Evolutionary conservation across 192 early-diverging fungal species (phyloP), one percentile per base, ranked within the genome.

Genomic region (Globomyces pollinis-pini): DNA sequence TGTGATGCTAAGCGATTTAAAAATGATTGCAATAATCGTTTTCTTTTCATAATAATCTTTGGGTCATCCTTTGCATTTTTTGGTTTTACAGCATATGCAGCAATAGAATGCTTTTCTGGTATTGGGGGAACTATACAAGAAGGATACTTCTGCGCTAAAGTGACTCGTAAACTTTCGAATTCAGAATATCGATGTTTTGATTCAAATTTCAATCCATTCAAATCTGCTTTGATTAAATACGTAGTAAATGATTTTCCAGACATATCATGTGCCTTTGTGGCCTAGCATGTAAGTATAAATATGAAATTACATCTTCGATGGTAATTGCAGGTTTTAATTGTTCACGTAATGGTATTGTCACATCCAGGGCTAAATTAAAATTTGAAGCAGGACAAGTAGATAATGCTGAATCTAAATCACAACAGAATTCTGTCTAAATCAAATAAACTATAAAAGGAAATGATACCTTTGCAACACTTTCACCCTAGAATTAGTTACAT

Each of bases 61-160:
- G 86, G 79, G 72, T 99, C 93, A 68, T 97, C 88, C 68, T 95
- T 91, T 38, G 90, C 88, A 58, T 91, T 87, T 59, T 79, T 85
- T 65, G 91, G 91, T 49, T 90, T 74, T 12, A 84, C 77, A 20
- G 69, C 68, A 60, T 76, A 76, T 52, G 81, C 83, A 45, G 71
- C 84, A 70, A 99, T 65, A 18, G 90, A 85, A 75, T 99, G 94
- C 72, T 99, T 99, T 59, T 96, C 93, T 16, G 96, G 96, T 61
- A 99, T 94, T 20, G 96, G 94, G 4, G 94, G 93, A 8, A 97
- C 83, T 45, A 95, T 87, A 38, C 89, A 65, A 0, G 86, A 89
- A 4, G 93, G 93, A 66, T 96, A 89, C 50, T 92, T 75, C 34
- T 82, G 74, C 16, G 72, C 74, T 47, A 99, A 76, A 11, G 85